These are phyloP conservation scores for Cantharellus anzutake DNA, from an alignment of 768 basidiomycete species.

Conservation along the genomic window DNA sequence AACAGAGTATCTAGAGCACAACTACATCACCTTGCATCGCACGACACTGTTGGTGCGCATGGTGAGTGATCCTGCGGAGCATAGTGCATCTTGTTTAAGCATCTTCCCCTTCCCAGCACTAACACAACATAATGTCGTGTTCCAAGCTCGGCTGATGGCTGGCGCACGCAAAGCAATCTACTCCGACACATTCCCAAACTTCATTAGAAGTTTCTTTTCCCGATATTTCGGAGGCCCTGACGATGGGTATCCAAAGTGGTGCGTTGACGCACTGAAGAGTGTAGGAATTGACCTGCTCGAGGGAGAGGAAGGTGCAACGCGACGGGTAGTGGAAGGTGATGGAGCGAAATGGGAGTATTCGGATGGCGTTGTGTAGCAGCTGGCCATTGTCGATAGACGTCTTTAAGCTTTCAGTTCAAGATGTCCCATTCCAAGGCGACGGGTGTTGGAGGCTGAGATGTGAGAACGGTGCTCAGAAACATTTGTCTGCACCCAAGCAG, in stretches of 20 bases:
- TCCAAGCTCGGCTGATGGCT: slow-evolving; percentile 82
- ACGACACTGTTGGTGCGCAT: slow-evolving; percentile 76
- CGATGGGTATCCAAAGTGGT: slow-evolving; percentile 67
- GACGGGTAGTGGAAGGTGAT: slow-evolving; percentile 30
- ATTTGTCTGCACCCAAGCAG: too few species aligned
- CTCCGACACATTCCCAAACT: slow-evolving; percentile 57
- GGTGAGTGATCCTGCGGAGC: slow-evolving; percentile 26
- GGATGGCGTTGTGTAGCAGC: not conserved
- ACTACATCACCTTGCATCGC: slow-evolving; percentile 53
- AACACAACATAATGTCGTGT: slow-evolving; percentile 67
- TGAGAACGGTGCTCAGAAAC: too few species aligned
- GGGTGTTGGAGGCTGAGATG: too few species aligned
- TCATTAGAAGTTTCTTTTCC: slow-evolving; percentile 55
- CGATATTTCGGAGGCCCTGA: slow-evolving; percentile 38
- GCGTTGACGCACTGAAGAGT: slow-evolving; percentile 60
- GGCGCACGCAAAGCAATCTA: slow-evolving; percentile 65
- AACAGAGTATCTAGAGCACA: slow-evolving; percentile 49
- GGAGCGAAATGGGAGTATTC: slow-evolving; percentile 49
- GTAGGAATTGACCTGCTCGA: slow-evolving; percentile 70
- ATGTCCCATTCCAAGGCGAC: too few species aligned
- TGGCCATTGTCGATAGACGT: too few species aligned
- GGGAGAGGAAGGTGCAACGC: slow-evolving; percentile 22
- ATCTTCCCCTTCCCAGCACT: slow-evolving; percentile 29
- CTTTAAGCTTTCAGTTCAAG: too few species aligned
- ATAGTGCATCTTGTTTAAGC: not conserved